Conservation (phyloP, 2,329 filamentous ascomycete species). For the Aspergillus piperis region DNA sequence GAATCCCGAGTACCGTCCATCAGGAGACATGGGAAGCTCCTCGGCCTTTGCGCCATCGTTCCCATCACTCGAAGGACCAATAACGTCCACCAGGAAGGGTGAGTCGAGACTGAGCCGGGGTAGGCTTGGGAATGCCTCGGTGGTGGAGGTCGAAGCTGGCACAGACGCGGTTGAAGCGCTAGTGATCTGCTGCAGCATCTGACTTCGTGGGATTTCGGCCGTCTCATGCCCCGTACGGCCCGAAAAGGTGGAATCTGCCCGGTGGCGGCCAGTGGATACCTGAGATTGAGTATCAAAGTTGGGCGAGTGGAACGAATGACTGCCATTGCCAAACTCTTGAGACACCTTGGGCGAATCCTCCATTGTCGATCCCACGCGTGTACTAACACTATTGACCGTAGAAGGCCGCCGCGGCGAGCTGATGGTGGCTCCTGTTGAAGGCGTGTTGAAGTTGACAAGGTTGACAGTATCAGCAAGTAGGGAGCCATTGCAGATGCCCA, state of each 20-base stretch:
- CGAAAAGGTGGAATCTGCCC: conserved; percentile 59
- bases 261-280: conserved; percentile 45
- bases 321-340: conserved; percentile 67
- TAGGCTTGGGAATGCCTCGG: conserved; percentile 40
- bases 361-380: conserved; percentile 63
- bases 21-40: conserved; percentile 36
- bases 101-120: conserved; percentile 49
- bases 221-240: conserved; percentile 54
- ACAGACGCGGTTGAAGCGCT: conserved; percentile 47
- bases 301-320: conserved; percentile 65
- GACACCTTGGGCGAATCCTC: conserved; percentile 65
- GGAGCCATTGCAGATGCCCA: conserved; percentile 77
- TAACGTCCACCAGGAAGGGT: conserved; percentile 46
- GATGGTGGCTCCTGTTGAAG: conserved; percentile 42
- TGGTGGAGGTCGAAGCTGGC: conserved; percentile 16
- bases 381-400: conserved; percentile 53
- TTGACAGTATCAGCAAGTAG: conserved; percentile 61
- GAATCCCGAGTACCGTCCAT: conserved; percentile 68
- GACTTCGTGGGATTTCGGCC: conserved; percentile 54
- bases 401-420: conserved; percentile 52
- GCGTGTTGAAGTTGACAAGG: conserved; percentile 62
- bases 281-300: conserved; percentile 41
- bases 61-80: conserved; percentile 33
- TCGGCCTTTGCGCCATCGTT: conserved; percentile 24
- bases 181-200: conserved; percentile 51